These are phyloP conservation scores for Rutstroemia sp. DNA, from an alignment of 2,329 filamentous ascomycete species.

Conservation along the genomic window DNA sequence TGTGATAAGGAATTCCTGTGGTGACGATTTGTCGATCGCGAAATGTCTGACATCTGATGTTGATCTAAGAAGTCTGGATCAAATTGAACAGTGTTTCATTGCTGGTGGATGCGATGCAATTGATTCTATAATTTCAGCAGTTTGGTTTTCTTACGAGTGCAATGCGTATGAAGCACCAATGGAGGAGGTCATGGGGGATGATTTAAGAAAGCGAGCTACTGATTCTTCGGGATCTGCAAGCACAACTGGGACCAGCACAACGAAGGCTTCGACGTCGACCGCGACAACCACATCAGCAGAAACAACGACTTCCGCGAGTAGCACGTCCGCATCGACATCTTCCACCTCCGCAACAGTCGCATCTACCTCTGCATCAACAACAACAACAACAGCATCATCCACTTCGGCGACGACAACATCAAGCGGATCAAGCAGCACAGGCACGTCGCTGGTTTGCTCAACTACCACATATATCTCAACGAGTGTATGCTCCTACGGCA, in stretches of 20 bases:
- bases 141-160: constrained; percentile 18
- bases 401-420: not conserved
- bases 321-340: not conserved
- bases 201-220: constrained; percentile 16
- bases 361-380: not conserved
- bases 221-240: not conserved
- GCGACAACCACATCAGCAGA: not conserved
- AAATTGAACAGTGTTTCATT: constrained; percentile 21
- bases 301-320: too few relatives aligned
- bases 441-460: not conserved
- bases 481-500: constrained; percentile 3
- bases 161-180: not conserved
- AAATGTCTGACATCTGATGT: constrained; percentile 16
- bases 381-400: not conserved
- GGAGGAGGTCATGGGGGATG: constrained; percentile 8
- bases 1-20: constrained; percentile 18
- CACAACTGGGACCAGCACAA: not conserved
- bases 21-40: constrained; percentile 13
- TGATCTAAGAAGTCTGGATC: constrained; percentile 13
- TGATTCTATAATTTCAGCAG: constrained; percentile 16
- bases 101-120: constrained; percentile 17
- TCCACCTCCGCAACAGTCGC: not conserved
- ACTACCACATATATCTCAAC: constrained; percentile 3
- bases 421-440: not conserved
- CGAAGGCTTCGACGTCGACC: not conserved